These are phyloP conservation scores for Rosa lucieae DNA, from an alignment of 306 rosid genomes.

Conservation along the genomic window DNA sequence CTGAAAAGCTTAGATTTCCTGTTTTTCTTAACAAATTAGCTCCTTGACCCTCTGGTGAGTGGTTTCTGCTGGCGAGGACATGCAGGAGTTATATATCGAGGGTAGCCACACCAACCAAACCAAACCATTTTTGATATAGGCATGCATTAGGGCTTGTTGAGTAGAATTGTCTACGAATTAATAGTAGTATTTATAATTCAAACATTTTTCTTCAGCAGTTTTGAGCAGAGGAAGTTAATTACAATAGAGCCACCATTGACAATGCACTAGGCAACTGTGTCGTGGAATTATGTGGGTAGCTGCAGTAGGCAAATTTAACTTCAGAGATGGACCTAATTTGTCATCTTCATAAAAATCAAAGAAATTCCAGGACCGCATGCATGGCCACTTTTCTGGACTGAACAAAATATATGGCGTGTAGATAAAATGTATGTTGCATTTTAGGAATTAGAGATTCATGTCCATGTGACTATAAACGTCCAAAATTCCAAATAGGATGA, in stretches of 20 bases:
- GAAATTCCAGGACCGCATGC: neutral
- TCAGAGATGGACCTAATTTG: neutral
- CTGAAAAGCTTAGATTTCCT: too few species aligned
- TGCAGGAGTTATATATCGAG: too few species aligned
- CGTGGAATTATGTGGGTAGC: too few species aligned
- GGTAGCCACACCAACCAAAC: neutral
- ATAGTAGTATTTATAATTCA: neutral
- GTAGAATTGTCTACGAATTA: neutral
- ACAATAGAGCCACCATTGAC: neutral
- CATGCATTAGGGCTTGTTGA: neutral
- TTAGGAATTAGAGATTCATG: neutral
- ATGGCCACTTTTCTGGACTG: neutral
- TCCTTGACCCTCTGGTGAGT: neutral
- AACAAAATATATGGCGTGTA: slow-evolving; percentile 1
- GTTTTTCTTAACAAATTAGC: neutral
- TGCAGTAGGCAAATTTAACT: neutral
- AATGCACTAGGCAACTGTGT: neutral
- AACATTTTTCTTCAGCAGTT: neutral
- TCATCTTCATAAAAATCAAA: neutral
- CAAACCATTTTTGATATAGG: neutral
- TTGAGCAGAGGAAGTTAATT: neutral
- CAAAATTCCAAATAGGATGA: neutral
- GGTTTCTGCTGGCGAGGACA: neutral
- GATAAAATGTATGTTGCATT: neutral
- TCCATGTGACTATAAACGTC: slow-evolving; percentile 1